Evolutionary conservation across 2,329 filamentous ascomycete species (phyloP).

Genomic region (Chaetomium olivaceum): DNA sequence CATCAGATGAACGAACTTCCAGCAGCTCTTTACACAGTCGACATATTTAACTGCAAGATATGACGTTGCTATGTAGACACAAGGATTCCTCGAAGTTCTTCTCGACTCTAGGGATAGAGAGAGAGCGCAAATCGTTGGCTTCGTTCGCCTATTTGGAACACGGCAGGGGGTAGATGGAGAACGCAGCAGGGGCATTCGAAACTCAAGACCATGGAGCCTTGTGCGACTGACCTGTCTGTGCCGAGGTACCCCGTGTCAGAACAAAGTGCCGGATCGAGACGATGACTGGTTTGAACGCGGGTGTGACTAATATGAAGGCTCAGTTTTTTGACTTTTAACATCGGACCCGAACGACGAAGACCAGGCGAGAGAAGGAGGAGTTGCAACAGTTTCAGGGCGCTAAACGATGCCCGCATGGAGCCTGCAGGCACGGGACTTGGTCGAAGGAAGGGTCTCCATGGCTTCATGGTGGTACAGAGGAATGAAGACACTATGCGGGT

Average conservation of each 20-base stretch:
- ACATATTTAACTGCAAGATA: background rate
- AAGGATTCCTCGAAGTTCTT: background rate
- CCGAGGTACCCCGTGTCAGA: conserved; percentile 16
- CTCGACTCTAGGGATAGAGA: background rate
- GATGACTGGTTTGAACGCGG: conserved; percentile 5
- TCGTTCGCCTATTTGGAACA: background rate
- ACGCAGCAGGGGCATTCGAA: background rate
- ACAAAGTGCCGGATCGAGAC: background rate
- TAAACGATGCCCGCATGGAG: background rate
- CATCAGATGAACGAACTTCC: background rate
- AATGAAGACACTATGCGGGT: background rate
- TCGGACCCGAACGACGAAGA: background rate
- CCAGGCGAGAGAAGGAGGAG: background rate
- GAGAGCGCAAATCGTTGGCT: background rate
- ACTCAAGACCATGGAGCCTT: background rate
- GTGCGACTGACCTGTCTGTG: background rate
- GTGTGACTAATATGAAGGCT: conserved; percentile 9
- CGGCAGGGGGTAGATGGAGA: background rate
- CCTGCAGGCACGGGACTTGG: background rate
- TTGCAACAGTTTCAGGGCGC: background rate
- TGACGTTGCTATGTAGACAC: background rate
- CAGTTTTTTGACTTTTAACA: background rate
- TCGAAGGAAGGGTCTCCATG: background rate
- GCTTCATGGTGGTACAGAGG: background rate
- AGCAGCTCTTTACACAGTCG: background rate